These are phyloP conservation scores for Anacardium occidentale DNA, from an alignment of 345 rosid genomes.

Conservation along the genomic window DNA sequence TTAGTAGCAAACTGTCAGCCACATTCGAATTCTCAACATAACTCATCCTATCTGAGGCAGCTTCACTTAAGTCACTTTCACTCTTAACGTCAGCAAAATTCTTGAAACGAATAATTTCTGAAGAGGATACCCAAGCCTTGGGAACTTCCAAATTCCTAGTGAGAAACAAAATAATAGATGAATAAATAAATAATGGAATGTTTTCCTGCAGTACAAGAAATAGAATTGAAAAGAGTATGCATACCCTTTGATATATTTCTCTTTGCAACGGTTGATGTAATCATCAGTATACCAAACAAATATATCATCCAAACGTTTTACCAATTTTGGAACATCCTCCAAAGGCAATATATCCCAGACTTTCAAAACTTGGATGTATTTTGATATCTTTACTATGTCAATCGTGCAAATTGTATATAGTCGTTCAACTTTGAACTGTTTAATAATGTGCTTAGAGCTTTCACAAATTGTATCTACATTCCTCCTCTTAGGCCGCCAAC, in stretches of 20 bases:
- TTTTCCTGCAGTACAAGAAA: background rate
- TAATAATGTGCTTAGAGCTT: slow-evolving; percentile 38
- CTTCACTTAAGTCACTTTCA: slow-evolving; percentile 15
- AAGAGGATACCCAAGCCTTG: slow-evolving; percentile 14
- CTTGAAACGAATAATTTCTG: slow-evolving; percentile 6
- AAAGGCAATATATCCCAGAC: slow-evolving; percentile 53
- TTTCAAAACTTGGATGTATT: slow-evolving; percentile 46
- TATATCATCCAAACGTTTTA: slow-evolving; percentile 40
- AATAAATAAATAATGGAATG: background rate
- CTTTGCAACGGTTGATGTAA: slow-evolving; percentile 42
- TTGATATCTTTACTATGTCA: slow-evolving; percentile 36
- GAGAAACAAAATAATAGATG: background rate
- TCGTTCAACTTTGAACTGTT: slow-evolving; percentile 41
- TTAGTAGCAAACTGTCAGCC: slow-evolving; percentile 43
- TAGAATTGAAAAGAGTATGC: background rate
- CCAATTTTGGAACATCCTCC: slow-evolving; percentile 39
- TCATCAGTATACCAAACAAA: slow-evolving; percentile 39
- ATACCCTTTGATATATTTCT: slow-evolving; percentile 52
- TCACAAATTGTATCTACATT: slow-evolving; percentile 32
- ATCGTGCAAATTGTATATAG: slow-evolving; percentile 39
- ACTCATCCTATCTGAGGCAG: slow-evolving; percentile 18
- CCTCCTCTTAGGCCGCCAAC: slow-evolving; percentile 51
- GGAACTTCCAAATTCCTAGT: slow-evolving; percentile 43
- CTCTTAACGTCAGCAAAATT: slow-evolving; percentile 14
- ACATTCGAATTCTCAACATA: slow-evolving; percentile 46